Conservation (phyloP, 805 yeast genomes). For the Ogataea thermomethanolica region DNA sequence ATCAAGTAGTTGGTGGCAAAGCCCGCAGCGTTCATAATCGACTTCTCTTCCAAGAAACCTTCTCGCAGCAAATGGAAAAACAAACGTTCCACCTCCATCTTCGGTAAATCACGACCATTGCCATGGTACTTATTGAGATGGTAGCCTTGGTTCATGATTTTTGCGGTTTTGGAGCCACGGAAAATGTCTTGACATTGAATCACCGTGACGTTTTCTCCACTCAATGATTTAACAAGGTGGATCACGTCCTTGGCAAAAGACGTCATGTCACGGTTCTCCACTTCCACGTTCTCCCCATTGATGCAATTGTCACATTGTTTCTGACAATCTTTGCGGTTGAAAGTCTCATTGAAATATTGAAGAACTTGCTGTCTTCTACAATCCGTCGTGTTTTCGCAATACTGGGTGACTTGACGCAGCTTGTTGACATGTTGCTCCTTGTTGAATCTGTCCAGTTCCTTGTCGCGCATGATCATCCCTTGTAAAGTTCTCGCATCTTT, state of each 20-base stretch:
- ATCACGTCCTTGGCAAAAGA: slow-evolving; percentile 56
- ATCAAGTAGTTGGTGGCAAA: slow-evolving; percentile 75
- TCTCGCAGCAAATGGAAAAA: slow-evolving; percentile 73
- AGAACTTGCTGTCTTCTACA: slow-evolving; percentile 87
- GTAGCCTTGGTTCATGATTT: slow-evolving; percentile 61
- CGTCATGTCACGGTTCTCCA: slow-evolving; percentile 66
- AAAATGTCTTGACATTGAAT: slow-evolving; percentile 80
- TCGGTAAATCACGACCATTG: slow-evolving; percentile 58
- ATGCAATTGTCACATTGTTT: slow-evolving; percentile 86
- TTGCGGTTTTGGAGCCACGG: slow-evolving; percentile 65
- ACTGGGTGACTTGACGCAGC: slow-evolving; percentile 79
- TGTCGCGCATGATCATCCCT: slow-evolving; percentile 73
- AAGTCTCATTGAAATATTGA: slow-evolving; percentile 84
- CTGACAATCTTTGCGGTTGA: slow-evolving; percentile 61
- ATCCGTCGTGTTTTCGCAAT: slow-evolving; percentile 87
- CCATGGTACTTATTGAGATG: slow-evolving; percentile 64
- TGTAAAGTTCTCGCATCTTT: slow-evolving; percentile 76
- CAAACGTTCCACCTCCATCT: slow-evolving; percentile 73
- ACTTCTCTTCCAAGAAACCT: slow-evolving; percentile 64
- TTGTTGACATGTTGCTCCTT: slow-evolving; percentile 76
- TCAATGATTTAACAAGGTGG: slow-evolving; percentile 52
- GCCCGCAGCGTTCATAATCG: slow-evolving; percentile 70
- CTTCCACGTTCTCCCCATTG: slow-evolving; percentile 37
- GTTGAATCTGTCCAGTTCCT: slow-evolving; percentile 56
- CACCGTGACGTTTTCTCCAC: slow-evolving; percentile 62